These are phyloP conservation scores for Sutorius australiensis DNA, from an alignment of 768 basidiomycete genomes.

Conservation along the genomic window DNA sequence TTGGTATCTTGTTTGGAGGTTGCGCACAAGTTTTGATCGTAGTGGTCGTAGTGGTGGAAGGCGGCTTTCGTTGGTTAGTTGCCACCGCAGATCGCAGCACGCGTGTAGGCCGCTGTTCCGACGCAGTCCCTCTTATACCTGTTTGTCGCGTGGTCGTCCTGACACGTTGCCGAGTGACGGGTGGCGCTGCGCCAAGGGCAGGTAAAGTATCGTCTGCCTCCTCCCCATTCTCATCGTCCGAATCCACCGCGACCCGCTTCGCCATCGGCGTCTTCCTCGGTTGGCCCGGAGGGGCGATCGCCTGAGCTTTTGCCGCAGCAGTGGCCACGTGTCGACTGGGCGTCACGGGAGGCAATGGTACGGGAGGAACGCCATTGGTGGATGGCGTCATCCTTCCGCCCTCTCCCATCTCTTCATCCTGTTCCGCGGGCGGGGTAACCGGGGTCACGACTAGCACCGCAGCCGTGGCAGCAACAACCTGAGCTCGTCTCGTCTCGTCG, in stretches of 20 bases:
- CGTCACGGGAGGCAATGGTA: conserved; percentile 67
- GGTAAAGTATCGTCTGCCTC: conserved; percentile 64
- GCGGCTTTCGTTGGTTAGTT: conserved; percentile 52
- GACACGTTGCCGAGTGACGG: conserved; percentile 31
- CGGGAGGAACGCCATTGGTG: conserved; percentile 14
- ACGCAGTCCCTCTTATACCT: conserved; percentile 51
- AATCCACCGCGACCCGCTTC: conserved; percentile 66
- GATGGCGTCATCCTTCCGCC: conserved; percentile 38
- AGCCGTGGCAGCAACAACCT: conserved; percentile 41
- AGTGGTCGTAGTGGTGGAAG: conserved; percentile 34
- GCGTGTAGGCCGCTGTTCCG: conserved; percentile 70
- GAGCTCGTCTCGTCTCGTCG: conserved; percentile 59
- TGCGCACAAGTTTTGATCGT: conserved; percentile 42
- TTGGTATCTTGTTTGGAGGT: conserved; percentile 65
- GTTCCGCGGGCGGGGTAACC: conserved; percentile 77
- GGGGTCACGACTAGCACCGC: conserved; percentile 58
- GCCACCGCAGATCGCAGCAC: conserved; percentile 68
- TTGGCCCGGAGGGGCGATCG: conserved; percentile 75
- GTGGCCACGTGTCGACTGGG: conserved; percentile 72
- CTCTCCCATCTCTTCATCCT: conserved; percentile 57
- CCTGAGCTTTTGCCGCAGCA: conserved; percentile 66
- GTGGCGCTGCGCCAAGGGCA: conserved; percentile 51
- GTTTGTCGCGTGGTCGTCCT: conserved; percentile 38
- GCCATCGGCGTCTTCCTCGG: conserved; percentile 83
- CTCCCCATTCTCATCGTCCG: conserved; percentile 57